These are phyloP conservation scores for Aspergillus eucalypticola DNA, from an alignment of 2,329 filamentous ascomycete species.

Conservation along the genomic window DNA sequence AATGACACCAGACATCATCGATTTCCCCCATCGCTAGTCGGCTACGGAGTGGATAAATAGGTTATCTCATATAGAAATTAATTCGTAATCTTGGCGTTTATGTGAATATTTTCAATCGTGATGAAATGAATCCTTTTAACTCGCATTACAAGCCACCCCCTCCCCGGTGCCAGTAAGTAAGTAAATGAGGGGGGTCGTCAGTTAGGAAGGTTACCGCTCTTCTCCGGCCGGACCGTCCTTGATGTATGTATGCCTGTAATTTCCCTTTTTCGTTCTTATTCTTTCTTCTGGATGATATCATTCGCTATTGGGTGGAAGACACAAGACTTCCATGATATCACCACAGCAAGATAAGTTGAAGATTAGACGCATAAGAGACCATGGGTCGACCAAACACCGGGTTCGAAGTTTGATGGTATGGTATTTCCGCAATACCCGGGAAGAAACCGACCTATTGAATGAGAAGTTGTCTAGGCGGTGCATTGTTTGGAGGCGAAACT, in stretches of 20 bases:
- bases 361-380: neutral
- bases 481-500: constrained; percentile 7
- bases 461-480: neutral
- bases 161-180: no score
- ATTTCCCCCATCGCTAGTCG: neutral
- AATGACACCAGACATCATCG: neutral
- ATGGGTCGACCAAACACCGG: neutral
- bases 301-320: neutral
- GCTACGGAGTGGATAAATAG: no score
- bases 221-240: neutral
- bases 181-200: no score
- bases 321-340: constrained; percentile 20
- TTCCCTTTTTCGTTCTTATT: no score
- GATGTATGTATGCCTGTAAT: no score
- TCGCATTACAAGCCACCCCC: no score
- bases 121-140: no score
- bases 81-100: neutral
- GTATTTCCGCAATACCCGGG: constrained; percentile 4
- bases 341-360: constrained; percentile 6
- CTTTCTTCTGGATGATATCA: constrained; percentile 6
- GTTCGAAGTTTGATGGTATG: constrained; percentile 1
- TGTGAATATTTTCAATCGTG: no score
- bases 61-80: neutral
- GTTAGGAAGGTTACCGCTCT: no score
- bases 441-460: neutral